These are phyloP conservation scores for Candida namnaoensis DNA, from an alignment of 805 yeast species.

Conservation along the genomic window DNA sequence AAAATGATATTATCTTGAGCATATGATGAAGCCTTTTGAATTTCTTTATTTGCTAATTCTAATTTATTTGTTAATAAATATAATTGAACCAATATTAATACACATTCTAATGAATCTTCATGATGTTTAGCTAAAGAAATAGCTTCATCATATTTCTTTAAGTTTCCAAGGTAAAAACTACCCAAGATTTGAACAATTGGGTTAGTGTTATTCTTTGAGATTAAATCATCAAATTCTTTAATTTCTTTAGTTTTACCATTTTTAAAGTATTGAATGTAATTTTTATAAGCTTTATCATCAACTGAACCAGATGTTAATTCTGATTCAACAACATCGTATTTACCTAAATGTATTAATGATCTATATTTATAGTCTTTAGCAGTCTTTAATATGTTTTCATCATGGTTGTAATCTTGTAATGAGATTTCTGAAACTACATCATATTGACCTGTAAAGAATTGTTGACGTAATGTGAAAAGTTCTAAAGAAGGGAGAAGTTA, in stretches of 20 bases:
- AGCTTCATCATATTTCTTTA: slow-evolving; percentile 34
- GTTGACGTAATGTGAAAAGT: slow-evolving; percentile 45
- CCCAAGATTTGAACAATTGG: slow-evolving; percentile 28
- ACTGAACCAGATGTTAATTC: slow-evolving; percentile 5
- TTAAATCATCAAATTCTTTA: slow-evolving; percentile 10
- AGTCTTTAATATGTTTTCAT: slow-evolving; percentile 12
- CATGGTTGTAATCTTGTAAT: slow-evolving; percentile 29
- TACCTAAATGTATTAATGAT: slow-evolving; percentile 20
- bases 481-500: slow-evolving; percentile 19
- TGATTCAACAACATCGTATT: slow-evolving; percentile 10
- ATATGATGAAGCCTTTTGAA: slow-evolving; percentile 34
- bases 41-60: slow-evolving; percentile 36
- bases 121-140: slow-evolving; percentile 26
- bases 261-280: slow-evolving; percentile 17
- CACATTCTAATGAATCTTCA: slow-evolving; percentile 31
- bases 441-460: slow-evolving; percentile 54
- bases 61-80: slow-evolving; percentile 31
- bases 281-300: slow-evolving; percentile 21
- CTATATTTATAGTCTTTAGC: slow-evolving; percentile 24
- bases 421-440: slow-evolving; percentile 30
- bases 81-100: slow-evolving; percentile 31
- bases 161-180: slow-evolving; percentile 29
- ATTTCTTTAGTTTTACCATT: slow-evolving; percentile 9
- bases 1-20: slow-evolving; percentile 68
- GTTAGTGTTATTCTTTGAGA: slow-evolving; percentile 14